A percentile compares a stretch with the other conserved stretches of the same genome.
Evolutionary conservation across 352 stramenopile genomes (phyloP).

Genomic region (Phytophthora constricta): DNA sequence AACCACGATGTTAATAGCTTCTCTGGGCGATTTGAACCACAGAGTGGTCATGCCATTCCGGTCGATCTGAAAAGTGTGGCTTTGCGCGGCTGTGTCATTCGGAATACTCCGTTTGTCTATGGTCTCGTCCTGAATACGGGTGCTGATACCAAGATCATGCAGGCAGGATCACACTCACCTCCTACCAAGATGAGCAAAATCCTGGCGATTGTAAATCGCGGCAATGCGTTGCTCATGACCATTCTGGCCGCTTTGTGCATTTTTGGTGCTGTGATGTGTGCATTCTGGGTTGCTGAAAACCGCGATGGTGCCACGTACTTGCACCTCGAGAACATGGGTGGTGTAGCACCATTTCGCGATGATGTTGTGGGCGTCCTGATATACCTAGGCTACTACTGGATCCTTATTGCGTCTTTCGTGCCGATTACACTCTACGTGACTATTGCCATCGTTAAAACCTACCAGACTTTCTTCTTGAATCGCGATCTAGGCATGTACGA

Average conservation of each 20-base stretch:
- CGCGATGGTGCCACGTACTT: conserved; percentile 72
- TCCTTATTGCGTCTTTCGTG: conserved; percentile 88
- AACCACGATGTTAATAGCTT: conserved; percentile 92
- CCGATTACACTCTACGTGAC: conserved; percentile 91
- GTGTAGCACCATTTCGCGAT: conserved; percentile 70
- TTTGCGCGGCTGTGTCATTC: conserved; percentile 83
- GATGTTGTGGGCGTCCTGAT: conserved; percentile 75
- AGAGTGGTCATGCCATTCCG: conserved; percentile 79
- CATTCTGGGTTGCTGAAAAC: conserved; percentile 69
- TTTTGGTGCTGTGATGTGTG: conserved; percentile 71
- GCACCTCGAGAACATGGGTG: conserved; percentile 66
- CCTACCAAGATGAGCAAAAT: conserved; percentile 84
- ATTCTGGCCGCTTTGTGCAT: conserved; percentile 77
- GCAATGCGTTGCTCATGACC: conserved; percentile 78
- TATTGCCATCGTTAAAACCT: conserved; percentile 88
- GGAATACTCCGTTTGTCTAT: conserved; percentile 83
- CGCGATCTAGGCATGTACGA: conserved; percentile 90
- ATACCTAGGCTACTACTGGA: conserved; percentile 90
- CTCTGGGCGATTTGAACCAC: conserved; percentile 74
- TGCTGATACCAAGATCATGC: conserved; percentile 90
- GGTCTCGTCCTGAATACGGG: conserved; percentile 86
- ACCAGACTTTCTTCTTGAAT: conserved; percentile 89
- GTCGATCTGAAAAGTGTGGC: conserved; percentile 89
- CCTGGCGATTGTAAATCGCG: conserved; percentile 81
- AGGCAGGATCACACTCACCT: conserved; percentile 73